phyloP scores from a whole-genome alignment of 768 basidiomycete species.

The Cystofilobasidium macerans region DNA sequence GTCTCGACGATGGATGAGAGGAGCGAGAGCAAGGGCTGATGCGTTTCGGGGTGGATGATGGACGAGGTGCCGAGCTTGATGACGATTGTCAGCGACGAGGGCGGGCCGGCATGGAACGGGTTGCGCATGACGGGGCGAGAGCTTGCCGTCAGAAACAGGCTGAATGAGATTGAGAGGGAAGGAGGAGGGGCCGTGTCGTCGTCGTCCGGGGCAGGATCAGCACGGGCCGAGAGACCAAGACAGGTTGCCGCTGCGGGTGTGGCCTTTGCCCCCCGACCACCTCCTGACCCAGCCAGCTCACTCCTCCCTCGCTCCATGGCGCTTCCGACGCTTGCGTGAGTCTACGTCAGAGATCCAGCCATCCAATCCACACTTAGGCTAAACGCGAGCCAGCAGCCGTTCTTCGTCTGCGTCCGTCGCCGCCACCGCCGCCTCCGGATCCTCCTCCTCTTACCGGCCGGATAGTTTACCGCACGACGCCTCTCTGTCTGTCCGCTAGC shows the following conservation, averaged over 20 bases:
- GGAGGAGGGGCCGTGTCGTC: too few relatives aligned
- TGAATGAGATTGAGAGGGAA: too few relatives aligned
- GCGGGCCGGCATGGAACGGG: constrained; percentile 22
- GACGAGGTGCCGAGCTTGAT: constrained; percentile 91
- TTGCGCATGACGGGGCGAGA: too few relatives aligned
- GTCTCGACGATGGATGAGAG: constrained; percentile 88
- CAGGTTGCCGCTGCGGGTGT: too few relatives aligned
- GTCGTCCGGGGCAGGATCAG: too few relatives aligned
- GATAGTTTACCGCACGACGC: not conserved
- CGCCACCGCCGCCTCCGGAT: not conserved
- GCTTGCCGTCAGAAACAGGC: too few relatives aligned
- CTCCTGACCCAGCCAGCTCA: too few relatives aligned
- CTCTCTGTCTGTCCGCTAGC: too few relatives aligned
- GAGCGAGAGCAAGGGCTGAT: constrained; percentile 79
- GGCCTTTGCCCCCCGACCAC: too few relatives aligned
- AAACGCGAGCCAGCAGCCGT: not conserved
- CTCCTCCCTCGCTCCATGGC: not conserved
- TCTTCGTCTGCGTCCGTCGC: not conserved
- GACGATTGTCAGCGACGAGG: constrained; percentile 50
- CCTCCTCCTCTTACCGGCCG: not conserved
- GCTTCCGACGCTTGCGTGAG: not conserved
- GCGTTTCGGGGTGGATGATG: constrained; percentile 77
- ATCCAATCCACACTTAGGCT: not conserved
- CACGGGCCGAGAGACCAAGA: too few relatives aligned
- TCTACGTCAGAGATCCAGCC: not conserved